Evolutionary conservation across 2,329 filamentous ascomycete species (phyloP).

Genomic region (Penicillium verrucosum): DNA sequence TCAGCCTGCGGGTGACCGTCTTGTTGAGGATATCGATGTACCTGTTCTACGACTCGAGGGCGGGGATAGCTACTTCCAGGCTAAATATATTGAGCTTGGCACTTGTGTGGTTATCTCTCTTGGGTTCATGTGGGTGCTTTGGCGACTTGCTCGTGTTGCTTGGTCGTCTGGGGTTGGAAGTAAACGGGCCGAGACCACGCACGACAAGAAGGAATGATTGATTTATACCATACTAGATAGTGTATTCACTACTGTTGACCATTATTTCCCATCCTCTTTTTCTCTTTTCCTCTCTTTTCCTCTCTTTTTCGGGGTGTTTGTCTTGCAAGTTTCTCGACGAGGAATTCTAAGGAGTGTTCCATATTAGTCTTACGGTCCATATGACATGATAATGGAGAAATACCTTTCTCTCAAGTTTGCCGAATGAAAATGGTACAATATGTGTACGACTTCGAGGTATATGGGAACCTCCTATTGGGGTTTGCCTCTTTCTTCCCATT

Average conservation of each 20-base stretch:
- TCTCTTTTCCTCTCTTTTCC: no score
- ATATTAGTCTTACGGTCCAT: no score
- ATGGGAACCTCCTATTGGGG: no score
- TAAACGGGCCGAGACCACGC: constrained; percentile 4
- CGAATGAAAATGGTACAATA: no score
- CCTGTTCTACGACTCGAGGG: constrained; percentile 62
- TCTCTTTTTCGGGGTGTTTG: neutral
- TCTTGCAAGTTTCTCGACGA: neutral
- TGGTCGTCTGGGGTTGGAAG: constrained; percentile 19
- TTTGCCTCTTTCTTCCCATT: no score
- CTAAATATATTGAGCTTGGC: constrained; percentile 47
- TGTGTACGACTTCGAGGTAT: no score
- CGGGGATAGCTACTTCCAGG: constrained; percentile 40
- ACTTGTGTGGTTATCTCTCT: constrained; percentile 59
- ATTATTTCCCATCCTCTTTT: neutral
- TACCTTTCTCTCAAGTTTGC: no score
- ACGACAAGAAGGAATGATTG: constrained; percentile 30
- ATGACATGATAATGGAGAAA: no score
- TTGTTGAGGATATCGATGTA: constrained; percentile 58
- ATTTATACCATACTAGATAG: neutral
- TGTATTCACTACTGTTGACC: neutral
- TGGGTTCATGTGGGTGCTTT: constrained; percentile 69
- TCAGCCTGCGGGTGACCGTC: constrained; percentile 47
- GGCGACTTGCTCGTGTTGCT: constrained; percentile 50
- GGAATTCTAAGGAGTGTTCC: neutral